Conservation (phyloP, 768 basidiomycete species). For the Hericium erinaceus region DNA sequence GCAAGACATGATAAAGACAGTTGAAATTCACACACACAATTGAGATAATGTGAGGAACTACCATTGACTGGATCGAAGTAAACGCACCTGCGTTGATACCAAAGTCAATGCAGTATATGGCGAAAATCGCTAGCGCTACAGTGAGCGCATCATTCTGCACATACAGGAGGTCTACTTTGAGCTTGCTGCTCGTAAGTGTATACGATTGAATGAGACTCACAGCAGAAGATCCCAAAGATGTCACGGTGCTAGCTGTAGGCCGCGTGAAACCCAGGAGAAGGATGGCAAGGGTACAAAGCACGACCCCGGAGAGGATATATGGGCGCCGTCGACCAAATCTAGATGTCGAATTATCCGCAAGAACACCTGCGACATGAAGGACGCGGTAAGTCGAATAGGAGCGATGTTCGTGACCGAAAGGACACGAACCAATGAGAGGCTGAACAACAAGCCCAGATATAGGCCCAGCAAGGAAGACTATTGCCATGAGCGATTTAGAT, state of each 20-base stretch:
- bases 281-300: slow-evolving; percentile 62
- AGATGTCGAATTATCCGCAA: slow-evolving; percentile 80
- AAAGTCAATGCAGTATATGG: slow-evolving; percentile 65
- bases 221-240: slow-evolving; percentile 22
- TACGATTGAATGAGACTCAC: slow-evolving; percentile 18
- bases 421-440: slow-evolving; percentile 65
- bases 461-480: slow-evolving; percentile 90
- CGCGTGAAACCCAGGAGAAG: slow-evolving; percentile 78
- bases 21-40: background rate
- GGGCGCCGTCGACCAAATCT: slow-evolving; percentile 80
- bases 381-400: background rate
- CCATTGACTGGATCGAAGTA: slow-evolving; percentile 13
- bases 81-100: slow-evolving; percentile 43
- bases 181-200: slow-evolving; percentile 8
- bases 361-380: slow-evolving; percentile 30
- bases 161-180: background rate
- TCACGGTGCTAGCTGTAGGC: slow-evolving; percentile 46
- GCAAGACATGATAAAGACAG: background rate
- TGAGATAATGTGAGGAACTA: slow-evolving; percentile 20
- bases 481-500: slow-evolving; percentile 76
- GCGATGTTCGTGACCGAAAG: background rate
- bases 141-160: slow-evolving; percentile 56
- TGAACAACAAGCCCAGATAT: slow-evolving; percentile 87
- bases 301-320: slow-evolving; percentile 68
- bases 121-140: slow-evolving; percentile 65